Percentiles rank a stretch among this genome's conserved stretches.
Conservation (phyloP, 352 stramenopile species). For the Phytophthora macrochlamydospora region DNA sequence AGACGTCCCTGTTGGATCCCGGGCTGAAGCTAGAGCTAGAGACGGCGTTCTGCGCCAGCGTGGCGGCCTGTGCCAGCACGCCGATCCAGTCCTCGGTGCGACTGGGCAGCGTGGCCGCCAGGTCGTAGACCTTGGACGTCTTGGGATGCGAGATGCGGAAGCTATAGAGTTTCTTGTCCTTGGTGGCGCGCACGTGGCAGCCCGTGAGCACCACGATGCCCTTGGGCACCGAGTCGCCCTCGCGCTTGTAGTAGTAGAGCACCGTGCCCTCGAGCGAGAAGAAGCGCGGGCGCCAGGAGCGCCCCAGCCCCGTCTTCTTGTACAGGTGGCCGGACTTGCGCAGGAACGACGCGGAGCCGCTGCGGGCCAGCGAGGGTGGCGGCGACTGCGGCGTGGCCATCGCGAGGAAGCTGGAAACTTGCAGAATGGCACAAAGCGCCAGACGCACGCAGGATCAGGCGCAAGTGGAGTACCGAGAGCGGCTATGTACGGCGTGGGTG, state of each 20-base stretch:
- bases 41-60: conserved; percentile 21
- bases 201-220: conserved; percentile 73
- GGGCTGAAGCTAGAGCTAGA: conserved; percentile 18
- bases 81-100: conserved; percentile 68
- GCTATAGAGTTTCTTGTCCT: conserved; percentile 75
- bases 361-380: conserved; percentile 2
- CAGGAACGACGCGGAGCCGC: conserved; percentile 24
- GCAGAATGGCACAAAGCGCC: background rate
- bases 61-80: conserved; percentile 45
- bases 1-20: conserved; percentile 20
- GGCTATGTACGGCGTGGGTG: background rate
- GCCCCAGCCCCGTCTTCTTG: conserved; percentile 63
- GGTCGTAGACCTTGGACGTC: conserved; percentile 71
- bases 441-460: background rate
- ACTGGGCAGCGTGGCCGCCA: conserved; percentile 59
- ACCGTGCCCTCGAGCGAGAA: conserved; percentile 69
- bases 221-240: conserved; percentile 61
- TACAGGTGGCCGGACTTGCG: conserved; percentile 69
- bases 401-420: background rate
- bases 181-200: conserved; percentile 52
- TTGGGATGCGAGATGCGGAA: conserved; percentile 78
- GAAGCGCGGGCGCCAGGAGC: conserved; percentile 68
- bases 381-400: conserved; percentile 10
- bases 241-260: conserved; percentile 79
- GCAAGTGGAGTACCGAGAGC: background rate